Percentiles rank a stretch among this genome's conserved stretches.
Conservation (phyloP, 116 monocot species). For the Iris pallida region DNA sequence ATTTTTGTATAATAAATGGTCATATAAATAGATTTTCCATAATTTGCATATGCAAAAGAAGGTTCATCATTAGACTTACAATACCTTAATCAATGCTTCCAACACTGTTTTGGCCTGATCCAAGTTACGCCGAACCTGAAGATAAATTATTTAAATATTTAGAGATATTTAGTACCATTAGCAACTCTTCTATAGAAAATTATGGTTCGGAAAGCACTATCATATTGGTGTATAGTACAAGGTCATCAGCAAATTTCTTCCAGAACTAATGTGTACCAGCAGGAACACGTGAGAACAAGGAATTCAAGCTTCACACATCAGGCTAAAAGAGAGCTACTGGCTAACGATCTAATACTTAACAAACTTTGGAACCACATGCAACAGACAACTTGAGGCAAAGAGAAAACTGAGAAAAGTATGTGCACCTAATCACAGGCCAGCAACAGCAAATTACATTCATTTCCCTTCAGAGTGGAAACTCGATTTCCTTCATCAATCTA, state of each 20-base stretch:
- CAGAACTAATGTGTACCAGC: neutral
- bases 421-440: neutral
- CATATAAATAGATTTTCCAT: neutral
- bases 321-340: neutral
- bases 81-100: conserved; percentile 82
- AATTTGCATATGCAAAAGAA: neutral
- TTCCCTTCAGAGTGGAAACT: neutral
- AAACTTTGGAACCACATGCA: neutral
- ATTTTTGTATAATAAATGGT: neutral
- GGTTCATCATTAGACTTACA: neutral
- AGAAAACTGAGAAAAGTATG: neutral
- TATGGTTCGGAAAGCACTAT: neutral
- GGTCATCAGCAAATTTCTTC: neutral
- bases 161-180: neutral
- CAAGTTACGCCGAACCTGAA: conserved; percentile 66
- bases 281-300: neutral
- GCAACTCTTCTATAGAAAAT: neutral
- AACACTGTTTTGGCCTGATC: conserved; percentile 65
- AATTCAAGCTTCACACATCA: neutral
- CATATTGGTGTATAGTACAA: neutral
- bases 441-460: neutral
- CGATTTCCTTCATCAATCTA: neutral
- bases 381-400: neutral
- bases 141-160: neutral
- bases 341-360: neutral